Conservation (phyloP, 2,329 filamentous ascomycete genomes). For the Leptographium procerum region DNA sequence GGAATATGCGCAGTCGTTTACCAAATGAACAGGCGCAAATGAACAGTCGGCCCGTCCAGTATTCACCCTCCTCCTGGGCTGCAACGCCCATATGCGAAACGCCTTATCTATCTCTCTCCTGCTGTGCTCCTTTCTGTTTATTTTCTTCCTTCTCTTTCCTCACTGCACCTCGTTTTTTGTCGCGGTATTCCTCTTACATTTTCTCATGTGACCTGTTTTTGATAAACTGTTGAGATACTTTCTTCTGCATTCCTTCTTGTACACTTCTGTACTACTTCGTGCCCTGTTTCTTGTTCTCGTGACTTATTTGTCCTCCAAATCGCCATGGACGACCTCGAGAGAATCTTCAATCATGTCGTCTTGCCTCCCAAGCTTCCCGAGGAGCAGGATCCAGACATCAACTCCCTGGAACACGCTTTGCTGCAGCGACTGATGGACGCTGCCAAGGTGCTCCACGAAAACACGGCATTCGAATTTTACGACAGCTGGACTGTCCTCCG, state of each 20-base stretch:
- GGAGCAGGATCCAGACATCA: not conserved
- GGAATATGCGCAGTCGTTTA: not conserved
- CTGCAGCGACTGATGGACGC: conserved; percentile 1
- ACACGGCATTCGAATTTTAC: not conserved
- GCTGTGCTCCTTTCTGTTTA: not conserved
- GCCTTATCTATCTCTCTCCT: not conserved
- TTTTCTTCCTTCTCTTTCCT: no score
- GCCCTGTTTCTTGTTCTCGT: not conserved
- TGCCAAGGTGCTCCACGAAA: not conserved
- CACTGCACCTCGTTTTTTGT: not conserved
- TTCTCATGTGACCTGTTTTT: not conserved
- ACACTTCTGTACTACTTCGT: not conserved
- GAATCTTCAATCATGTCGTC: conserved; percentile 10
- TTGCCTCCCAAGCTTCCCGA: conserved; percentile 7
- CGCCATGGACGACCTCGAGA: not conserved
- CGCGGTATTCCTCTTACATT: not conserved
- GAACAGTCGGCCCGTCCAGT: not conserved
- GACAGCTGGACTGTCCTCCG: conserved; percentile 2
- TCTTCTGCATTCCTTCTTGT: not conserved
- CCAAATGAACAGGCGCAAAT: no score
- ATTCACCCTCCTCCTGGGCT: not conserved
- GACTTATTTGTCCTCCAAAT: not conserved
- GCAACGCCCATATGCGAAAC: not conserved
- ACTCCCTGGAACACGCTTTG: not conserved
- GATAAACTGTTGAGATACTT: not conserved